These are phyloP conservation scores for Eucalyptus rudis DNA, from an alignment of 345 rosid genomes.

Conservation along the genomic window DNA sequence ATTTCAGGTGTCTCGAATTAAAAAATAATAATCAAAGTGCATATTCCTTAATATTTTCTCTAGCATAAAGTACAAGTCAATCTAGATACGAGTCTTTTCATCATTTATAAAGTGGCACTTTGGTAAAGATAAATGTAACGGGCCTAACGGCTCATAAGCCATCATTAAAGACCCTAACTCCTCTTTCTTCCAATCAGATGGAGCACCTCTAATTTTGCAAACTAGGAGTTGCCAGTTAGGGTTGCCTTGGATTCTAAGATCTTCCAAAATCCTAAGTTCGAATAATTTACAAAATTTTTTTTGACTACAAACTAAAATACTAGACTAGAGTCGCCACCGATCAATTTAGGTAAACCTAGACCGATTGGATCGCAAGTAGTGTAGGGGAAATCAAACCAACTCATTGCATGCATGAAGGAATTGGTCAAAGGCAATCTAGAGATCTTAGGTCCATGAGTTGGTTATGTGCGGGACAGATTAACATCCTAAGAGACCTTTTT, in stretches of 20 bases:
- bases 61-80: neutral
- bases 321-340: neutral
- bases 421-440: neutral
- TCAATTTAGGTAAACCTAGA: neutral
- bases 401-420: neutral
- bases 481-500: neutral
- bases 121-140: neutral
- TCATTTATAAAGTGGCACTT: neutral
- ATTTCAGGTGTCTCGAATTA: neutral
- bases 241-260: neutral
- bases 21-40: neutral
- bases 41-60: neutral
- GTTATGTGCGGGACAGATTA: neutral
- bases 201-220: neutral
- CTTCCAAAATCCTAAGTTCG: neutral
- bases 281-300: neutral
- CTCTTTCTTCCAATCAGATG: neutral
- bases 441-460: neutral
- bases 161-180: neutral
- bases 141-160: neutral
- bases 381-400: neutral
- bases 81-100: neutral
- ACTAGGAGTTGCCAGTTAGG: neutral
- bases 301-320: neutral
- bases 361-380: neutral